Base-by-base conservation (phyloP, 768 basidiomycete species). In the Tremella yokohamensis region DNA sequence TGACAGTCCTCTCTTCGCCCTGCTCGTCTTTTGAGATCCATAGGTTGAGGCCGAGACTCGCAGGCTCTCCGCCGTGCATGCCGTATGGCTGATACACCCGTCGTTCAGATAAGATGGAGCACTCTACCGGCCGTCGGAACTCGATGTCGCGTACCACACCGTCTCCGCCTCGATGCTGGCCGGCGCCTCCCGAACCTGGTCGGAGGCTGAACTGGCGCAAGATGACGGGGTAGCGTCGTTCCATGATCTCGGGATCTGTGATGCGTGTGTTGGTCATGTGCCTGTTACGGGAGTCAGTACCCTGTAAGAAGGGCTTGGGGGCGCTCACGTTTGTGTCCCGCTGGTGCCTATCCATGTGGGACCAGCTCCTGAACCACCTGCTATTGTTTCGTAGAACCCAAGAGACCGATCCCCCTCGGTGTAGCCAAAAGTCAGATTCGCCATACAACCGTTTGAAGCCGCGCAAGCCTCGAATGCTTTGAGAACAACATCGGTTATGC, bases 401-500 rank as follows among this genome's bases (percentile, higher is more conserved):
- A 45, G 22, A 45, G n/a, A n/a, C n/a, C 42, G 42, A 6, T 18
- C n/a, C 4, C n/a, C 22, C 22, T 45, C 42, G 22, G n/a, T 22
- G 42, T 45, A 45, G 22, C 42, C 42, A 22, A 45, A 45, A 45
- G 42, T 45, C n/a, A 45, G 22, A 16, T 45, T 45, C n/a, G n/a
- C 22, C n/a, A n/a, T 18, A 45, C n/a, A 18, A 6, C 58, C 60
- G 13, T 61, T 56, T 8, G n/a, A 15, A 19, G 42, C 47, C 11
- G 60, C 60, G 29, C 60, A 61, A n/a, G 56, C 60, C 34, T 57
- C 55, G 48, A 74, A 74, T 11, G 72, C 72, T 25, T 63, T 60
- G 19, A 74, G 48, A 11, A 71, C 64, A 7, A 68, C 65, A 52
- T 74, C 72, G 24, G 72, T 74, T 19, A 71, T 71, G 11, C 51